phyloP scores from a whole-genome alignment of 306 rosid genomes.

The Leucaena leucocephala region DNA sequence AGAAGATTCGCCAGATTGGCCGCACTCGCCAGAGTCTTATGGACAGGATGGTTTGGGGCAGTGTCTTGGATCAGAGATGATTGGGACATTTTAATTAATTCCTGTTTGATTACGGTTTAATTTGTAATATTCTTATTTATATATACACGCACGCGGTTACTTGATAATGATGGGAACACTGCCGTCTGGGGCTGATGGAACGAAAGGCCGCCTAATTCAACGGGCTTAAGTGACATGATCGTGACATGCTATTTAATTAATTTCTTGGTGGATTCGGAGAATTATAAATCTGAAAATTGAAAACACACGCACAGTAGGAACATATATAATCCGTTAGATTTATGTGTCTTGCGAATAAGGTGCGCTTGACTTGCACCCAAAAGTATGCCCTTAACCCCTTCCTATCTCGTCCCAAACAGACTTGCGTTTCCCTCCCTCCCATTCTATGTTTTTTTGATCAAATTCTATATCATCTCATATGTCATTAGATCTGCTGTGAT shows the following conservation, averaged over 20 bases:
- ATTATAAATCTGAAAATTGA: background rate
- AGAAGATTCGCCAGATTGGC: slow-evolving; percentile 26
- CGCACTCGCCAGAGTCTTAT: slow-evolving; percentile 24
- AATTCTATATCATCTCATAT: background rate
- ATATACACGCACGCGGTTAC: background rate
- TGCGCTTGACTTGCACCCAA: slow-evolving; percentile 14
- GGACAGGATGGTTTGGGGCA: background rate
- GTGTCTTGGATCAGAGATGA: background rate
- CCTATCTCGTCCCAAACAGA: background rate
- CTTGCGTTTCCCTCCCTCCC: background rate
- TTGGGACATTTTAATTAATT: background rate
- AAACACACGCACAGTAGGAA: background rate
- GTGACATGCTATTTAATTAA: background rate
- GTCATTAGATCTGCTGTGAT: background rate
- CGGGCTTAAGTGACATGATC: too few species aligned
- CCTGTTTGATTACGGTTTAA: slow-evolving; percentile 4
- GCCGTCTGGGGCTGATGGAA: background rate
- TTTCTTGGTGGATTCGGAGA: background rate
- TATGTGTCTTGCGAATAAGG: background rate
- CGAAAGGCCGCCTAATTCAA: too few species aligned
- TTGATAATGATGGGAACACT: background rate
- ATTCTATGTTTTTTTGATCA: background rate
- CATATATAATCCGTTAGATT: background rate
- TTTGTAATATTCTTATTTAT: too few species aligned
- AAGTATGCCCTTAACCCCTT: background rate